A percentile compares a stretch with the other conserved stretches of the same genome.
Conservation (phyloP, 1,284 basidiomycete genomes). For the Jaminaea rosea region DNA sequence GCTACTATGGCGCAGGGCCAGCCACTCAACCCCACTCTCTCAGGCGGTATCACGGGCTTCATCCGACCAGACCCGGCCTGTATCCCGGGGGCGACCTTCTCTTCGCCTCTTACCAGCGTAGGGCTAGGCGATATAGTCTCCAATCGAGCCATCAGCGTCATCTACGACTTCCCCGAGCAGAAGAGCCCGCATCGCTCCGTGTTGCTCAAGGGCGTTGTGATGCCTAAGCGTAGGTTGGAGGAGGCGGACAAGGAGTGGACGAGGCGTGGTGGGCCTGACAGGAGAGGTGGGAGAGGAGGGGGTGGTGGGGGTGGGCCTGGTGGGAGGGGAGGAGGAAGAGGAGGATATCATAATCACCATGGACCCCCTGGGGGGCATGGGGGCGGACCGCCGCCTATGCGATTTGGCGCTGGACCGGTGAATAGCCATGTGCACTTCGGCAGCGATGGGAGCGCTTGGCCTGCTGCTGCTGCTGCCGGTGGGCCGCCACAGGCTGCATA, state of each 20-base stretch:
- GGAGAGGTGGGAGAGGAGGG: conserved; percentile 42
- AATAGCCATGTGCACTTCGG: no score
- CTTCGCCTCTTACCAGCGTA: conserved; percentile 57
- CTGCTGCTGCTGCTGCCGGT: background rate
- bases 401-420: background rate
- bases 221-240: conserved; percentile 59
- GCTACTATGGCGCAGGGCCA: no score
- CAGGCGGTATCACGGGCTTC: conserved; percentile 70
- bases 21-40: conserved; percentile 64
- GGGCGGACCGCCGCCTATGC: background rate
- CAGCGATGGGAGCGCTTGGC: background rate
- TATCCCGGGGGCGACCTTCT: conserved; percentile 82
- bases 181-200: conserved; percentile 73
- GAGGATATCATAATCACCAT: conserved; percentile 3
- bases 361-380: conserved; percentile 4
- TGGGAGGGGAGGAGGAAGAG: conserved; percentile 9
- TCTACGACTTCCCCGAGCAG: conserved; percentile 84
- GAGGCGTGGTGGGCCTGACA: conserved; percentile 49
- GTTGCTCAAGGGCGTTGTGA: conserved; percentile 66
- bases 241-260: conserved; percentile 65
- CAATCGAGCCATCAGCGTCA: conserved; percentile 75
- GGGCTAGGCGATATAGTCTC: conserved; percentile 61
- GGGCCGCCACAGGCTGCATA: conserved; percentile 11
- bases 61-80: conserved; percentile 76
- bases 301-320: conserved; percentile 25